phyloP scores from a whole-genome alignment of 257 asterid genomes.

The Solanum dulcamara region DNA sequence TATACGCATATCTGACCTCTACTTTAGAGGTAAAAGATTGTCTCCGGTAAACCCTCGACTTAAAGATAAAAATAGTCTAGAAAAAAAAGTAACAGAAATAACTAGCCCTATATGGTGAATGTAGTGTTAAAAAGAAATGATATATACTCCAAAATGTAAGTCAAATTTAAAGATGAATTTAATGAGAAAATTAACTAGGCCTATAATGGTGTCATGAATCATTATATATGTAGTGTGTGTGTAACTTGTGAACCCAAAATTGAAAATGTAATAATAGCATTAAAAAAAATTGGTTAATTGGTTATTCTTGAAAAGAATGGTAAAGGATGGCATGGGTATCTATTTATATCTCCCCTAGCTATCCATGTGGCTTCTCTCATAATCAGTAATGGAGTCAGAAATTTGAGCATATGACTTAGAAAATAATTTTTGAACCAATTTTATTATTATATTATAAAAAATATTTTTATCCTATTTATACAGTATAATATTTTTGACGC shows the following conservation, averaged over 20 bases:
- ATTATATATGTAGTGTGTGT: not conserved
- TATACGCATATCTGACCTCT: too few species aligned
- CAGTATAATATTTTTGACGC: not conserved
- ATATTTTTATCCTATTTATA: not conserved
- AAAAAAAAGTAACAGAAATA: too few species aligned
- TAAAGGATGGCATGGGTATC: constrained; percentile 1
- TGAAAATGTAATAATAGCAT: not conserved
- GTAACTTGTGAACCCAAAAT: not conserved
- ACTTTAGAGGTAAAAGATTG: too few species aligned
- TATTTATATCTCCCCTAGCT: not conserved
- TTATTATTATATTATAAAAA: not conserved
- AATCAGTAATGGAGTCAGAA: not conserved
- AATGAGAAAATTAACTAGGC: not conserved
- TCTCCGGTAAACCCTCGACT: not conserved
- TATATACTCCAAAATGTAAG: not conserved
- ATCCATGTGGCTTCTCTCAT: not conserved
- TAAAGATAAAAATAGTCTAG: too few species aligned
- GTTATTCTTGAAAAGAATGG: constrained; percentile 10
- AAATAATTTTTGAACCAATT: not conserved
- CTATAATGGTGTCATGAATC: not conserved
- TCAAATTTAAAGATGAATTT: not conserved
- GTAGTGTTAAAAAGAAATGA: not conserved
- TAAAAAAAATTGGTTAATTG: not conserved
- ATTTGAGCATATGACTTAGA: not conserved
- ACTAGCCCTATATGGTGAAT: too few species aligned